Base-by-base conservation (phyloP, 2,329 filamentous ascomycete genomes). In the Colletotrichum graminicola region DNA sequence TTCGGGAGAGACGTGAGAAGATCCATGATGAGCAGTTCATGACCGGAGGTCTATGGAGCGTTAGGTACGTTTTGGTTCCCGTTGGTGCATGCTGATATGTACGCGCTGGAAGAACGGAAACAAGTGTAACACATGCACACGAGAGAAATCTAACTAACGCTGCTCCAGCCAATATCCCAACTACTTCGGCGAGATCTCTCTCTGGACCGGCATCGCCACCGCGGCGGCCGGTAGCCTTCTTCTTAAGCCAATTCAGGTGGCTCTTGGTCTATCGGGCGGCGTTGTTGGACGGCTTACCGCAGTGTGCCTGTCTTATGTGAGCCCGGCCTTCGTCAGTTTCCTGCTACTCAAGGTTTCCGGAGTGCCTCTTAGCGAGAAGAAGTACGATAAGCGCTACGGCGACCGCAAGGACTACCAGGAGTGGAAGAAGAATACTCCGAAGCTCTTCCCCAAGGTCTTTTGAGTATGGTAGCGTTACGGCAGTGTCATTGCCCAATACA, bases 111-210 rank as follows among this genome's bases (percentile, higher is more conserved):
- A 10, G 14, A 39, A 23, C 5, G 10, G 23, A 11, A 7, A n/a
- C 6, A 10, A 5, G 32, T 49, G 43, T n/a, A 23, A 39, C 21
- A 11, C 18, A 26, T 7, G 45, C 26, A 5, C 10, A 26, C 6
- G 6, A 55, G 26, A 16, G 12, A 32, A 66, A 23, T 23, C 55
- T 68, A 21, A 32, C 62, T 71, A 29, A 67, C n/a, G 2, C 7
- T 16, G 56, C n/a, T 47, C 3, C 36, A 82, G 84, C 59, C 81
- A 89, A 72, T 89, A 92, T 79, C 91, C 91, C 0, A 92, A 93
- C 76, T 93, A 93, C 81, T 92, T 93, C 77, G 91, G 91, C n/a
- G 91, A 93, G 79, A 86, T 84, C 36, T 91, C 89, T 14, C 82
- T 93, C 41, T 93, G 91, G 91, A 89, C 87, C 0, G 91, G 91